Percentiles rank a stretch among this genome's conserved stretches.
These are phyloP conservation scores for Euphorbia neoarborescens DNA, from an alignment of 441 rosid genomes.

Conservation along the genomic window DNA sequence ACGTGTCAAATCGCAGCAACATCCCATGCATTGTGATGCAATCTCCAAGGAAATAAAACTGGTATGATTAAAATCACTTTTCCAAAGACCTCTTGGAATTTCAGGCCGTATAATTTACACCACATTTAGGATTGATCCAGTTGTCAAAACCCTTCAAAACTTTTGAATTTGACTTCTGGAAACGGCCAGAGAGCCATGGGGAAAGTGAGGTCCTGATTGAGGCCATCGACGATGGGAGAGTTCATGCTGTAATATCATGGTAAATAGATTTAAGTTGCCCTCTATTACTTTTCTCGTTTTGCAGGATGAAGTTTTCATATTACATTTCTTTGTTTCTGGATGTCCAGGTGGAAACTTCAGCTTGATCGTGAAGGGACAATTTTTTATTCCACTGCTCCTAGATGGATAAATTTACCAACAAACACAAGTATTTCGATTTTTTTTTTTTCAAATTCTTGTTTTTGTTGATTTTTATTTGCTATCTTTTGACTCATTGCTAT, in stretches of 20 bases:
- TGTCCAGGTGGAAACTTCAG: constrained; percentile 88
- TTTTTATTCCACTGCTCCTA: constrained; percentile 82
- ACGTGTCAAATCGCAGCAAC: constrained; percentile 50
- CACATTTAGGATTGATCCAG: constrained; percentile 53
- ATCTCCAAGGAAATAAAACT: constrained; percentile 55
- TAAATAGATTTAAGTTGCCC: constrained; percentile 26
- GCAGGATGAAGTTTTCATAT: background rate
- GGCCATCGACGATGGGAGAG: constrained; percentile 52
- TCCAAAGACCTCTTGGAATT: constrained; percentile 18
- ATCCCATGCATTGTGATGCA: constrained; percentile 81
- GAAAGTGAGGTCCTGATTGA: constrained; percentile 48
- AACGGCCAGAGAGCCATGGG: constrained; percentile 66
- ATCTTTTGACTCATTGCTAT: background rate
- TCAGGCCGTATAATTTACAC: constrained; percentile 27
- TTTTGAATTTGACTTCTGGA: constrained; percentile 95
- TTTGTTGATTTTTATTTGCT: background rate
- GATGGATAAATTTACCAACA: constrained; percentile 52
- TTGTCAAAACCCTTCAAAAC: constrained; percentile 81
- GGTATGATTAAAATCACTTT: constrained; percentile 35
- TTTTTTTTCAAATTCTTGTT: background rate
- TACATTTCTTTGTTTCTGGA: background rate
- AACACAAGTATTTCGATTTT: constrained; percentile 26
- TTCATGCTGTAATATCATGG: constrained; percentile 85
- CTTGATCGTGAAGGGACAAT: constrained; percentile 79
- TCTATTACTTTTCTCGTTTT: background rate